Base-by-base conservation (phyloP, 805 yeast species). In the Grigorovia yakushimaensis region DNA sequence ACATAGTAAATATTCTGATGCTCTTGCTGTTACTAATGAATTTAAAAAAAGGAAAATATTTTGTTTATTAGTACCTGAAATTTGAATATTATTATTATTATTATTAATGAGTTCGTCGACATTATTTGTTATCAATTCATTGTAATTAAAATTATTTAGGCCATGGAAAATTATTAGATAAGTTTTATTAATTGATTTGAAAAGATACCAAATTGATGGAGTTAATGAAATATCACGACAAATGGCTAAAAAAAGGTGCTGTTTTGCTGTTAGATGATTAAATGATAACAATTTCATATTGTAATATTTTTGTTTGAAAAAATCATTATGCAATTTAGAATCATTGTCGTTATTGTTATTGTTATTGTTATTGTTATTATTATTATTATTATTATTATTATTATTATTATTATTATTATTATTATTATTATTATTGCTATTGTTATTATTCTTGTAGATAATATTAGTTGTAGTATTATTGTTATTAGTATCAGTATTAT, bases 1-100 rank as follows among this genome's bases (percentile, higher is more conserved):
- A 4, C 95, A 84, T 49, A 88, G 68, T 50, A 88, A 72, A 55
- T 82, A 83, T 60, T 88, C 96, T 0, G 89, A 79, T 0, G 87
- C 76, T 38, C 88, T 69, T 0, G 86, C 88, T 1, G 84, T 78
- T 20, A 79, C 60, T 19, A 73, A 61, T 44, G 62, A 58, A 46
- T 59, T 59, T 24, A 54, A 53, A 23, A 59, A 41, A 2, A 52
- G 23, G 35, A 51, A 42, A 21, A 50, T 52, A 46, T 54, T 46
- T 15, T 20, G 18, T n/a, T 33, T 23, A 15, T 27, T 33, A 22
- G n/a, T 33, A 15, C 15, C 15, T 47, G 3, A 27, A 44, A 41
- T 39, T 33, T 38, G 41, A 22, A 41, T 45, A 4, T 43, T 42
- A n/a, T 30, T 42, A 11, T 42, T 37, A 33, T 30, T 20, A 19